These are phyloP conservation scores for Trematosphaeria pertusa DNA, from an alignment of 2,329 filamentous ascomycete species.

Conservation along the genomic window DNA sequence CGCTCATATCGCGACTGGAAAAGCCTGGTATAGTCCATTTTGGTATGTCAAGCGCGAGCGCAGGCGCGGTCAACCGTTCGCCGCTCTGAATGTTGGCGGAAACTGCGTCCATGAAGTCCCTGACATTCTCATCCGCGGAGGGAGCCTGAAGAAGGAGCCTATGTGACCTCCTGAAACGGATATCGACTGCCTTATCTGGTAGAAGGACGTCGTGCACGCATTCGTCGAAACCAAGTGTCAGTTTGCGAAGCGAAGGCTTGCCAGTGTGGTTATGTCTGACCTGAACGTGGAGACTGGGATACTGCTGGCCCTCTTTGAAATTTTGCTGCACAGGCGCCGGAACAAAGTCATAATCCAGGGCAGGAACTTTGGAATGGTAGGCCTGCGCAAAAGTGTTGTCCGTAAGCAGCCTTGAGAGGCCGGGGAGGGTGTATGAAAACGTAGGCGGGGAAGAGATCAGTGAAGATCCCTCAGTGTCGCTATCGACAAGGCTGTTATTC, in stretches of 20 bases:
- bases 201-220: slow-evolving; percentile 38
- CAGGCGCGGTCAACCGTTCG: slow-evolving; percentile 36
- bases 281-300: slow-evolving; percentile 33
- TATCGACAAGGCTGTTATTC: no score
- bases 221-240: slow-evolving; percentile 30
- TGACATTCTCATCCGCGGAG: slow-evolving; percentile 20
- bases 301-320: slow-evolving; percentile 15
- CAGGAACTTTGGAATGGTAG: slow-evolving; percentile 18
- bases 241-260: slow-evolving; percentile 23
- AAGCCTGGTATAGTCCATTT: slow-evolving; percentile 33
- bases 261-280: slow-evolving; percentile 21
- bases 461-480: no score
- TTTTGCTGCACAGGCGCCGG: slow-evolving; percentile 23
- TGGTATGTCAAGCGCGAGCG: slow-evolving; percentile 35
- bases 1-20: slow-evolving; percentile 11
- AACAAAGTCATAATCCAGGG: slow-evolving; percentile 33
- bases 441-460: no score
- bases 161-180: slow-evolving; percentile 32
- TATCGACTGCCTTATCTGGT: slow-evolving; percentile 35
- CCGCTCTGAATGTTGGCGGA: slow-evolving; percentile 35
- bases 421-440: no score
- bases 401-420: slow-evolving; percentile 29
- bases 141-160: slow-evolving; percentile 20
- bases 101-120: slow-evolving; percentile 24
- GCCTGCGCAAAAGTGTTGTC: slow-evolving; percentile 17